These are phyloP conservation scores for Halteria grandinella DNA, from an alignment of 73 alveolate genomes.

Conservation along the genomic window DNA sequence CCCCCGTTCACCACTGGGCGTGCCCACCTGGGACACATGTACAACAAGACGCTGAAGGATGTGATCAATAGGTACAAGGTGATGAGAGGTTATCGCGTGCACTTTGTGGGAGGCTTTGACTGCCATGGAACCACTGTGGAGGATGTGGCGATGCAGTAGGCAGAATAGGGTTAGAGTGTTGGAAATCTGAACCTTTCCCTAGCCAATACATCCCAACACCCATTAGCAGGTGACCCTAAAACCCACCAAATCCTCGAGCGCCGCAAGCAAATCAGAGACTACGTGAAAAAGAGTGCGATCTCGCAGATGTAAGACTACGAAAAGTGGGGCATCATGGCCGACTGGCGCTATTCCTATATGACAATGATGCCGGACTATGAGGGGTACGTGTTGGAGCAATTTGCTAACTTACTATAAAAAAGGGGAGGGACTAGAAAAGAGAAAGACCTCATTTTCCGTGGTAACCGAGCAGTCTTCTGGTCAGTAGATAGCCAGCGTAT, in stretches of 20 bases:
- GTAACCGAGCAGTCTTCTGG: slow-evolving; percentile 58
- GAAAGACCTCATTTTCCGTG: slow-evolving; percentile 29
- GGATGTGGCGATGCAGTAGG: slow-evolving; percentile 49
- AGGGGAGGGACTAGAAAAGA: neutral
- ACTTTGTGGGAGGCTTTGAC: slow-evolving; percentile 60
- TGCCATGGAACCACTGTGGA: slow-evolving; percentile 62
- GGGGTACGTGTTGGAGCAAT: slow-evolving; percentile 42
- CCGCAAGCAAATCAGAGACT: slow-evolving; percentile 36
- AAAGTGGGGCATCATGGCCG: slow-evolving; percentile 74
- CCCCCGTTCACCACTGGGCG: slow-evolving; percentile 96
- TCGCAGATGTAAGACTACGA: slow-evolving; percentile 25
- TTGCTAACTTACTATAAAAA: slow-evolving; percentile 24
- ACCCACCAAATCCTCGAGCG: neutral
- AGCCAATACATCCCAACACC: too few species aligned
- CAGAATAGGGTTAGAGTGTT: neutral
- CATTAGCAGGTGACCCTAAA: too few species aligned
- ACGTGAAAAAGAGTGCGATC: slow-evolving; percentile 26
- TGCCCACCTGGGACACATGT: slow-evolving; percentile 91
- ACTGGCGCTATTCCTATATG: slow-evolving; percentile 49
- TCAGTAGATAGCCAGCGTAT: slow-evolving; percentile 55
- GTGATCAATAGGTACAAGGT: slow-evolving; percentile 88
- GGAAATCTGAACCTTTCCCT: too few species aligned
- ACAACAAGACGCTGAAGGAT: slow-evolving; percentile 90
- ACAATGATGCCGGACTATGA: slow-evolving; percentile 64
- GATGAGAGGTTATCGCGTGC: slow-evolving; percentile 69